These are phyloP conservation scores for Ganoderma resinaceum DNA, from an alignment of 1,284 basidiomycete genomes.

Conservation along the genomic window DNA sequence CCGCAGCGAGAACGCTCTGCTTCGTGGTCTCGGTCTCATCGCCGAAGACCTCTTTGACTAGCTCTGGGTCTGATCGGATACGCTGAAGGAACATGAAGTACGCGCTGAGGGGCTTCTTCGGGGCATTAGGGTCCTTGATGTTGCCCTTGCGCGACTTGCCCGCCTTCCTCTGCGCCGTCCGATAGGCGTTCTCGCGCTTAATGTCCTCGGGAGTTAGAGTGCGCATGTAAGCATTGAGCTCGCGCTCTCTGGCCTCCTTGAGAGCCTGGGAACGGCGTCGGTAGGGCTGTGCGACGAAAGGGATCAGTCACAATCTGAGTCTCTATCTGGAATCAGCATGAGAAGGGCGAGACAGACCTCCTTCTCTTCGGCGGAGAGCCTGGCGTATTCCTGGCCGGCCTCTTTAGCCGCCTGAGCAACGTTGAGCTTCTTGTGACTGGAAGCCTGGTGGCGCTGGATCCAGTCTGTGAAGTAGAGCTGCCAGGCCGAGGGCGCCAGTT, in stretches of 20 bases:
- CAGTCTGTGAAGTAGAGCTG: constrained; percentile 97
- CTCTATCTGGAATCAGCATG: constrained; percentile 38
- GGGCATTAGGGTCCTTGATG: constrained; percentile 96
- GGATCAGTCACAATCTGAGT: constrained; percentile 33
- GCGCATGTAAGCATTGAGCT: constrained; percentile 86
- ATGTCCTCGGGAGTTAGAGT: constrained; percentile 95
- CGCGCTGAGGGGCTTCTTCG: constrained; percentile 93
- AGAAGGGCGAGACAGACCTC: constrained; percentile 57
- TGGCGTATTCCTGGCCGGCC: constrained; percentile 90
- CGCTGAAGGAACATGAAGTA: constrained; percentile 96
- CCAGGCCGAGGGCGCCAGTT: constrained; percentile 95
- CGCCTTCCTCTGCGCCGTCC: constrained; percentile 91
- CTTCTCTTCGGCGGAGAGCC: constrained; percentile 81
- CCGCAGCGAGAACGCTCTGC: constrained; percentile 93
- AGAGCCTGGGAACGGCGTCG: constrained; percentile 82
- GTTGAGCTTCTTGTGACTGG: constrained; percentile 84
- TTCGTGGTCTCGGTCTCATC: constrained; percentile 94
- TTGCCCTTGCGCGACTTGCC: constrained; percentile 95
- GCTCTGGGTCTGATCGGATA: constrained; percentile 76
- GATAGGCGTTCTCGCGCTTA: constrained; percentile 91
- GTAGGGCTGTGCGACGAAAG: constrained; percentile 66
- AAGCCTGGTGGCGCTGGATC: constrained; percentile 89
- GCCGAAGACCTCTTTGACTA: constrained; percentile 87
- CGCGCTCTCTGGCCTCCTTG: constrained; percentile 86
- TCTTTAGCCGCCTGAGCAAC: constrained; percentile 97